Base-by-base conservation (phyloP, 192 early-diverging fungal genomes). In the Neocallimastix lanati region DNA sequence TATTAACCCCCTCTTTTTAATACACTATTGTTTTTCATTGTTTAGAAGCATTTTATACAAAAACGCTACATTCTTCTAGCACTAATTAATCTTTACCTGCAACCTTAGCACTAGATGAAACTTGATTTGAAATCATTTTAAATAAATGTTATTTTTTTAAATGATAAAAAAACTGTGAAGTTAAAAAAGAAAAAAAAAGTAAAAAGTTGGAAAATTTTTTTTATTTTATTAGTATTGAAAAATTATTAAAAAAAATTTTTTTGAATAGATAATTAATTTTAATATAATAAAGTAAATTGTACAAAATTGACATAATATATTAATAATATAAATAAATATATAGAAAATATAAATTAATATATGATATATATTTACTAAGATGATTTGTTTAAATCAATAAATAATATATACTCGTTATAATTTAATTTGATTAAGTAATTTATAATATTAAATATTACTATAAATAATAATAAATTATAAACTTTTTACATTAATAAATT, bases 41-140 rank as follows among this genome's bases (percentile, higher is more conserved):
- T 33, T 33, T 33, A 6, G 11, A 33, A 33, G 30, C 30, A 33
- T 33, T 33, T 6, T 33, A 33, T 33, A 6, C 30, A 33, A 96
- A 97, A 81, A 96, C 96, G 82, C 50, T 4, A n/a, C 50, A n/a
- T 67, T n/a, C 7, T 21, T 11, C 25, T 21, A 67, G 21, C 9
- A 67, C 21, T 67, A n/a, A n/a, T 67, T 4, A n/a, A 67, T 67
- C 50, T 67, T 67, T 67, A 67, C 50, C 50, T 67, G 50, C 50
- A 67, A 67, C 50, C 50, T 67, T 67, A 67, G 50, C 50, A 67
- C 50, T 67, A 67, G 50, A 67, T 67, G 50, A 67, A 67, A 67
- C 50, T 67, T 67, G 50, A 67, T 67, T 67, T 67, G 50, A 67
- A 67, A 67, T 67, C 50, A 67, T 67, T 67, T 67, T 67, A n/a